Evolutionary conservation across 1,284 basidiomycete species (phyloP).

Genomic region (Paramarasmius palmivorus): DNA sequence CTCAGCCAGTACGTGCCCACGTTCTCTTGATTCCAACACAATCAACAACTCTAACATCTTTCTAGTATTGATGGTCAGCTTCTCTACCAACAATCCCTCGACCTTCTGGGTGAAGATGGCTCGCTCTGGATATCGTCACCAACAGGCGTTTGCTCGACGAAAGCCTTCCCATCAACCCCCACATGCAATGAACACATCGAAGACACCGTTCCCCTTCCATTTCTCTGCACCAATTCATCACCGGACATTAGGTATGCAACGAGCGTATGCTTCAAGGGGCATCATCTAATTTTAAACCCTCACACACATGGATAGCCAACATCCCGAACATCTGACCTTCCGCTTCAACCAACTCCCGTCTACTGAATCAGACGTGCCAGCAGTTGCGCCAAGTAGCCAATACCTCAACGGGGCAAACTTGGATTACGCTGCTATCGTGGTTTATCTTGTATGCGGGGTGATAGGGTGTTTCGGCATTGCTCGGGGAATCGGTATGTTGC

Average conservation of each 20-base stretch:
- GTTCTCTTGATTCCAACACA: background rate
- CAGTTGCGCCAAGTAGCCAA: no score
- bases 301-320: no score
- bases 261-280: no score
- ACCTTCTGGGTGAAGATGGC: no score
- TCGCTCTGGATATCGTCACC: no score
- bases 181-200: background rate
- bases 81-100: no score
- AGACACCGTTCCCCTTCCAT: constrained; percentile 6
- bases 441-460: background rate
- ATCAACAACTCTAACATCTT: background rate
- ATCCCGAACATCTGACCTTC: no score
- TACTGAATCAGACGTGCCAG: no score
- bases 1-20: background rate
- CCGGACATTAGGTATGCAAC: constrained; percentile 20
- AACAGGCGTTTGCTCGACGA: no score
- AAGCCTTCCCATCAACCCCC: background rate
- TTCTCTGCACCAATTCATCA: constrained; percentile 22
- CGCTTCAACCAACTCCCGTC: no score
- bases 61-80: constrained; percentile 15
- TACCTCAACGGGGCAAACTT: no score
- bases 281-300: no score
- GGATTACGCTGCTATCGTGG: background rate
- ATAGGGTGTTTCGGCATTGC: background rate
- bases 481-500: background rate